These are phyloP conservation scores for Epichloe coenophiala DNA, from an alignment of 2,329 filamentous ascomycete genomes.

Conservation along the genomic window DNA sequence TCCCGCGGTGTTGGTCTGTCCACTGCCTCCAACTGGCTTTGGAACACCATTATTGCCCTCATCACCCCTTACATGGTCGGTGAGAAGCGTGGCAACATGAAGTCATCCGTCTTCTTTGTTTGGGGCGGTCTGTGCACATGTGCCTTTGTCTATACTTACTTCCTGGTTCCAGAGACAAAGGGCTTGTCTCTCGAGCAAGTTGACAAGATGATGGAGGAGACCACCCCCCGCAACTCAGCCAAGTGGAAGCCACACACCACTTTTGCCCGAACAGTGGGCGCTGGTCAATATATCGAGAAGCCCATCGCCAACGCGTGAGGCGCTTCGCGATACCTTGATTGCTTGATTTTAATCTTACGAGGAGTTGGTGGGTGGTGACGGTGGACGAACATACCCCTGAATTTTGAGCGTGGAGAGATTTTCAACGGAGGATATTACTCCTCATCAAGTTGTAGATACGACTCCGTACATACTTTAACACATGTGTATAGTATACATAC, in stretches of 20 bases:
- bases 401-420: background rate
- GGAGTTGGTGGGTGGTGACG: background rate
- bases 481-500: background rate
- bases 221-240: constrained; percentile 59
- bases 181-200: constrained; percentile 67
- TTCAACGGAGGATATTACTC: background rate
- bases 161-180: constrained; percentile 63
- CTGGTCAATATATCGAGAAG: constrained; percentile 20
- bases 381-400: background rate
- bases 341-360: background rate
- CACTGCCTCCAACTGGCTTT: constrained; percentile 84
- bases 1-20: constrained; percentile 77
- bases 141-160: constrained; percentile 53
- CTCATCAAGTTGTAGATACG: background rate
- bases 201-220: constrained; percentile 82
- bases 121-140: constrained; percentile 55
- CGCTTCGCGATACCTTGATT: background rate
- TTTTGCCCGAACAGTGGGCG: constrained; percentile 38
- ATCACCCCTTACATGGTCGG: constrained; percentile 64
- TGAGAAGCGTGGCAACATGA: constrained; percentile 47
- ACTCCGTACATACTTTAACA: background rate
- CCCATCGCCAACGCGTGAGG: constrained; percentile 4
- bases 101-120: constrained; percentile 60
- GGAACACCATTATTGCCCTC: constrained; percentile 62
- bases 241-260: constrained; percentile 63